Conservation (phyloP, 352 stramenopile species). For the Aphanomyces invadans region DNA sequence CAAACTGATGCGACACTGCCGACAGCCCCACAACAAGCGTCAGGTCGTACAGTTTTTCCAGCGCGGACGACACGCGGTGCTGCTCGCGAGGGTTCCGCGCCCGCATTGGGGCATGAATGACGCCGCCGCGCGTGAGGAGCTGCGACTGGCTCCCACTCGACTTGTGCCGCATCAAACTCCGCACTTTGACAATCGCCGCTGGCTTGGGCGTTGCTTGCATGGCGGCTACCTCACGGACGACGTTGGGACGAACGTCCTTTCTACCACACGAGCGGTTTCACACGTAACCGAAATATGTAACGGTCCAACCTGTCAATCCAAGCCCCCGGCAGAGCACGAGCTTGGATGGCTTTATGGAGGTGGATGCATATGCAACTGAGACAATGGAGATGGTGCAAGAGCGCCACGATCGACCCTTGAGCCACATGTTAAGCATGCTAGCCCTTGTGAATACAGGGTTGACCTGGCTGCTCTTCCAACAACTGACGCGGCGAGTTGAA, state of each 20-base stretch:
- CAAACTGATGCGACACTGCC: slow-evolving; percentile 16
- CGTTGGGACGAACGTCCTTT: too few species aligned
- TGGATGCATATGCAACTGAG: too few species aligned
- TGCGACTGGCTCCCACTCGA: not conserved
- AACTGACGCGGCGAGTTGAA: too few species aligned
- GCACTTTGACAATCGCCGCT: not conserved
- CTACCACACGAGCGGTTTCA: not conserved
- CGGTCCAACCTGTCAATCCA: not conserved
- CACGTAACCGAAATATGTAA: not conserved
- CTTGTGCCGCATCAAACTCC: not conserved
- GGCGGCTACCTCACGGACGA: too few species aligned
- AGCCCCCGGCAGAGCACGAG: too few species aligned
- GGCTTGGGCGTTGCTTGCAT: not conserved
- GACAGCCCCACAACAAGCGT: slow-evolving; percentile 20
- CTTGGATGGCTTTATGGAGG: too few species aligned
- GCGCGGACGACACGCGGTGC: slow-evolving; percentile 12
- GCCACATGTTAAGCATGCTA: too few species aligned
- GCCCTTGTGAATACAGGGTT: too few species aligned
- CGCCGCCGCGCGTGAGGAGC: not conserved
- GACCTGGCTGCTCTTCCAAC: too few species aligned
- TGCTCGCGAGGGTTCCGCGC: not conserved
- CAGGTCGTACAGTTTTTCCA: slow-evolving; percentile 23
- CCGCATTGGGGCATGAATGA: slow-evolving; percentile 2
- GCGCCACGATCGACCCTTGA: too few species aligned
- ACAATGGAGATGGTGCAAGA: too few species aligned